Evolutionary conservation across 192 early-diverging fungal genomes (phyloP).

Genomic region (Backusella macrospora): DNA sequence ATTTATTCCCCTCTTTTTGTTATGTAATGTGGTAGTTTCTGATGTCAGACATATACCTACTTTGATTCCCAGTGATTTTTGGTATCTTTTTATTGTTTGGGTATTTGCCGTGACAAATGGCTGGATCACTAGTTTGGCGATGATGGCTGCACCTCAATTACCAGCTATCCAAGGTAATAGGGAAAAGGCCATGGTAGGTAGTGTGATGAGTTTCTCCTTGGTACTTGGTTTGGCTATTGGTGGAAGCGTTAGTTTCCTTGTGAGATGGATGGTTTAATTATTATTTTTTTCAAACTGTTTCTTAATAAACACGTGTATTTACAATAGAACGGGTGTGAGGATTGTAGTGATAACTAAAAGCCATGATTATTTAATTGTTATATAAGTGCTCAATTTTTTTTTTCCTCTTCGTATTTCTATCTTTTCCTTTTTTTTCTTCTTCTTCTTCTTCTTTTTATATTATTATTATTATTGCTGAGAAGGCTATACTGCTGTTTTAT

Average conservation of each 20-base stretch:
- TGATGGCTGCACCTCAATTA: constrained; percentile 61
- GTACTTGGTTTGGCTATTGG: constrained; percentile 71
- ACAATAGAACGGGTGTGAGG: constrained; percentile 9
- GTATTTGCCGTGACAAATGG: constrained; percentile 72
- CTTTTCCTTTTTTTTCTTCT: not conserved
- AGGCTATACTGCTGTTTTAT: not conserved
- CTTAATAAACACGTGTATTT: constrained; percentile 11
- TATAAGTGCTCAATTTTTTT: not conserved
- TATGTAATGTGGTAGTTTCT: constrained; percentile 15
- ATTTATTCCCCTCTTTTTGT: constrained; percentile 71
- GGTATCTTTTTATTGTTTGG: constrained; percentile 56
- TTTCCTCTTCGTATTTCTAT: not conserved
- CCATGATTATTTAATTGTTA: not conserved
- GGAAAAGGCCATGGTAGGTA: constrained; percentile 56
- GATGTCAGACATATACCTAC: constrained; percentile 34
- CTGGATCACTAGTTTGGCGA: constrained; percentile 61
- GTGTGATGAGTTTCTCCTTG: constrained; percentile 67
- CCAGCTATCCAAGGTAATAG: constrained; percentile 26
- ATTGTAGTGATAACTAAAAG: constrained; percentile 5
- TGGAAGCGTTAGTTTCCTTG: constrained; percentile 56
- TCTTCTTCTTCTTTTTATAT: not conserved
- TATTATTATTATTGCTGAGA: not conserved
- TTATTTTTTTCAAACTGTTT: not conserved
- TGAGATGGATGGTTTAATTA: constrained; percentile 40
- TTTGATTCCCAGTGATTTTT: constrained; percentile 46